These are phyloP conservation scores for Thermoascus crustaceus DNA, from an alignment of 2,329 filamentous ascomycete species.

Conservation along the genomic window DNA sequence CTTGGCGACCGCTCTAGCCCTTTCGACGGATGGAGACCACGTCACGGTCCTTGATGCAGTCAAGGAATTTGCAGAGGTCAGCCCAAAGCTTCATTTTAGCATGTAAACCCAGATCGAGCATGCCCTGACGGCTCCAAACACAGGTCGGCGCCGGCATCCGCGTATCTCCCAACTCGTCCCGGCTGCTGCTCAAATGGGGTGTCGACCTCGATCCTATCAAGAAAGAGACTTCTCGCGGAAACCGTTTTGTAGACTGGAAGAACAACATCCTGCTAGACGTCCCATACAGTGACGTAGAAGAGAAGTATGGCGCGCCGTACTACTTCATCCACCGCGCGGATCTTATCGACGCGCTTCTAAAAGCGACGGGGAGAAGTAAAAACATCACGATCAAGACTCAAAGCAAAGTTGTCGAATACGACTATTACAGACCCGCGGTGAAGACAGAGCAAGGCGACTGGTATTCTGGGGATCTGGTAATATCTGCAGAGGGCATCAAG, in stretches of 20 bases:
- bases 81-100: too few species aligned
- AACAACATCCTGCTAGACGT: slow-evolving; percentile 16
- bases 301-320: slow-evolving; percentile 20
- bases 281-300: slow-evolving; percentile 14
- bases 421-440: slow-evolving; percentile 17
- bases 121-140: too few species aligned
- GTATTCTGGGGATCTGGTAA: slow-evolving; percentile 17
- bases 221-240: slow-evolving; percentile 18
- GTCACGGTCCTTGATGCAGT: not conserved
- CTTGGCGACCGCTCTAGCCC: slow-evolving; percentile 13
- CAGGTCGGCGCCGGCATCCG: slow-evolving; percentile 25
- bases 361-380: slow-evolving; percentile 7
- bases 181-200: slow-evolving; percentile 10
- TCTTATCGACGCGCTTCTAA: slow-evolving; percentile 15
- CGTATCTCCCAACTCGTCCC: slow-evolving; percentile 17
- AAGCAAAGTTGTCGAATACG: slow-evolving; percentile 16
- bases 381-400: slow-evolving; percentile 14
- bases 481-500: slow-evolving; percentile 24
- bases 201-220: slow-evolving; percentile 10
- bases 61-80: not conserved
- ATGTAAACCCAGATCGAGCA: too few species aligned
- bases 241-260: slow-evolving; percentile 24
- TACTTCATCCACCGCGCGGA: slow-evolving; percentile 26
- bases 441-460: slow-evolving; percentile 12
- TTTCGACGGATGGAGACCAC: not conserved